Base-by-base conservation (phyloP, 352 stramenopile species). In the Globisporangium alternatum region DNA sequence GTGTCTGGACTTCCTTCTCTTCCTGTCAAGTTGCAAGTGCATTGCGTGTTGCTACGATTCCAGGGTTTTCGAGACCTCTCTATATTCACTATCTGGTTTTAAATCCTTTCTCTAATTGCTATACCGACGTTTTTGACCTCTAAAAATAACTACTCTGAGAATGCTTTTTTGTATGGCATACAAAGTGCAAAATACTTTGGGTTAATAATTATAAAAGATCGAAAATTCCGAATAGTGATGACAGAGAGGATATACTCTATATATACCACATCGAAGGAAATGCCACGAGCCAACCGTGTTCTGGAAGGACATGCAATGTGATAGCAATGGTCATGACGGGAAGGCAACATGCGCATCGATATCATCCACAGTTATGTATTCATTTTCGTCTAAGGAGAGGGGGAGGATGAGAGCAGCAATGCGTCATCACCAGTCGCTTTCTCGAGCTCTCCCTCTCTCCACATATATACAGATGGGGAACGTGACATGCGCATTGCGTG, bases 231-330 rank as follows among this genome's bases (percentile, higher is more conserved):
- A 28, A 28, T 28, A 28, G 25, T 28, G 25, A 28, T 28, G 25
- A 28, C 25, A 28, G 2, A 28, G 25, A 28, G 25, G 25, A 28
- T 28, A 28, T 28, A 28, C 25, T 28, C 25, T 28, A 28, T 28
- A 28, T 28, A 28, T 28, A 28, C 25, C 25, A 28, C 25, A 28
- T 28, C 25, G 25, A 28, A 28, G 25, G 25, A 28, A 28, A 28
- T 28, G 19, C 21, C 33, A 48, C n/a, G 25, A 44, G 19, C 15
- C 35, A 61, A 61, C 25, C 22, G 51, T 57, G 49, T 39, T 70
- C 39, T 64, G 59, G 31, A 47, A 62, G 28, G 28, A 56, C 22
- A 62, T 55, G 56, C 25, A 62, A 37, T 55, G 22, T 22, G 56
- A 55, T 21, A 15, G 43, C 43, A 17, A 48, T 48, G 41, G 33